Conservation (phyloP, 2,329 filamentous ascomycete genomes). For the Epichloe scottii region DNA sequence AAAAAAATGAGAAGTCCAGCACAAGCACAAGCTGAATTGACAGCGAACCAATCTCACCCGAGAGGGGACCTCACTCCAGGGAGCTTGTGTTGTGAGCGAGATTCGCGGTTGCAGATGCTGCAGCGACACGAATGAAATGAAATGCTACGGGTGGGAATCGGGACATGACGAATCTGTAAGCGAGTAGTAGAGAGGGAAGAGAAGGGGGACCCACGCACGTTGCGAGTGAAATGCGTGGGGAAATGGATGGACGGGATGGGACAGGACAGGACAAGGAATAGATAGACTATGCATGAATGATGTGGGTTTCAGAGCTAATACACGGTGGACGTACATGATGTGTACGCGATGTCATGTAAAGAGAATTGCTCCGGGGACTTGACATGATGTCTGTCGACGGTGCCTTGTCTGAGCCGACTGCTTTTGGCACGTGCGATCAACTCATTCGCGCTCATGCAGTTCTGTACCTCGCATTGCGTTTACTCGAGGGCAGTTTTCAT, state of each 20-base stretch:
- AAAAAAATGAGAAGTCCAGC: neutral
- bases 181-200: neutral
- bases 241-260: neutral
- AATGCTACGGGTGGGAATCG: neutral
- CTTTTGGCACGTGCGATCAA: no score
- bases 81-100: neutral
- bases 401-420: no score
- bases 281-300: constrained; percentile 12
- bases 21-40: neutral
- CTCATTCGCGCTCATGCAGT: no score
- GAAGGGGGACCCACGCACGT: neutral
- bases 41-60: no score
- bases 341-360: neutral
- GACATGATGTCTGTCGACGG: no score
- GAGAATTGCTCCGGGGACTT: no score
- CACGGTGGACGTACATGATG: neutral
- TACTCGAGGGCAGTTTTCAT: no score
- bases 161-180: neutral
- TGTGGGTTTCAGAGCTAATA: neutral
- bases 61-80: neutral
- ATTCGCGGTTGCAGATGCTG: neutral
- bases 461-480: no score
- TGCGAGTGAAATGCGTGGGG: neutral
- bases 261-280: constrained; percentile 5
- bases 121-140: neutral